Conservation (phyloP, 495 filamentous ascomycete genomes). For the Lasiosphaeria hispida region DNA sequence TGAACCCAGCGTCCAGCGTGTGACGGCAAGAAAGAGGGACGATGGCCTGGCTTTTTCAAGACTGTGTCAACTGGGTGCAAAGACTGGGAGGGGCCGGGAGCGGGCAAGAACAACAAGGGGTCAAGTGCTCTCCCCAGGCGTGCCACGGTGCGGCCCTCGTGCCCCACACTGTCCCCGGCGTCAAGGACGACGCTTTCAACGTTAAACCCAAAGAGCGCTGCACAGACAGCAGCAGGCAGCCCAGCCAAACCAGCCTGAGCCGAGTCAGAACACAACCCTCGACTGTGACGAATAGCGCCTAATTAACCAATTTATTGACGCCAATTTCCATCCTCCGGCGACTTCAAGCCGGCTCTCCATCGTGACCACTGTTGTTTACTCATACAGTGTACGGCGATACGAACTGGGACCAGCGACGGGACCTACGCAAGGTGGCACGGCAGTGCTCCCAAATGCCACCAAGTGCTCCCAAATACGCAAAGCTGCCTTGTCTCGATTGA, state of each 20-base stretch:
- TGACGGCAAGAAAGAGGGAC: slow-evolving; percentile 21
- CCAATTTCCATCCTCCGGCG: no score
- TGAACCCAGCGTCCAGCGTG: slow-evolving; percentile 17
- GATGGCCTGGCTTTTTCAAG: slow-evolving; percentile 21
- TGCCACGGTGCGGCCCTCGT: slow-evolving; percentile 15
- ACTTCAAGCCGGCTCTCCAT: no score
- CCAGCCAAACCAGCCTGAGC: not conserved
- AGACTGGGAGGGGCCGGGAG: not conserved
- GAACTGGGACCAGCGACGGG: no score
- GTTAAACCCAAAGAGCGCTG: slow-evolving; percentile 3
- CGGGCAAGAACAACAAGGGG: slow-evolving; percentile 21
- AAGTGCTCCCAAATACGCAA: no score
- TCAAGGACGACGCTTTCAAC: slow-evolving; percentile 12
- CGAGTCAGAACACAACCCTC: not conserved
- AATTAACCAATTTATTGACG: no score
- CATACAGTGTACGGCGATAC: no score
- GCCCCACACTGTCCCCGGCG: slow-evolving; percentile 15
- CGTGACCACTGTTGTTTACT: no score
- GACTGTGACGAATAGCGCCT: no score
- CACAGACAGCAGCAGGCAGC: no score
- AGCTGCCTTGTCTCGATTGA: no score
- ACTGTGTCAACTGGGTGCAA: slow-evolving; percentile 6
- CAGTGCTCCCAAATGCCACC: no score
- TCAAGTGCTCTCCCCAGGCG: slow-evolving; percentile 5
- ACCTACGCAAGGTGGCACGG: no score